Conservation (phyloP, 306 rosid genomes). For the cucumber (Cucumis sativus) region Cucumber_9930_V3 NC_026660.2:19074501-19075000, state of each 20-base stretch:
- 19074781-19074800: neutral
- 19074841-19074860: neutral
- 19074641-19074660: too few relatives aligned
- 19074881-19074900: neutral
- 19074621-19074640: too few relatives aligned
- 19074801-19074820: too few relatives aligned
- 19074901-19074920: neutral
- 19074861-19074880: neutral
- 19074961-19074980: too few relatives aligned
- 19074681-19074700: neutral
- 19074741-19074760: neutral
- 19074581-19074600: too few relatives aligned
- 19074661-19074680: too few relatives aligned
- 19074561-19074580: too few relatives aligned
- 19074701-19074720: neutral
- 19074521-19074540: too few relatives aligned
- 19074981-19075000: too few relatives aligned
- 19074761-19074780: neutral
- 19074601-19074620: too few relatives aligned
- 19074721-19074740: neutral
- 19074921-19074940: neutral
- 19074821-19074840: neutral
- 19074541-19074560: too few relatives aligned
- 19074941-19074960: neutral
- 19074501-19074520: too few relatives aligned